These are phyloP conservation scores for Volvox reticuliferus DNA, from an alignment of 139 green algal species.

Conservation along the genomic window DNA sequence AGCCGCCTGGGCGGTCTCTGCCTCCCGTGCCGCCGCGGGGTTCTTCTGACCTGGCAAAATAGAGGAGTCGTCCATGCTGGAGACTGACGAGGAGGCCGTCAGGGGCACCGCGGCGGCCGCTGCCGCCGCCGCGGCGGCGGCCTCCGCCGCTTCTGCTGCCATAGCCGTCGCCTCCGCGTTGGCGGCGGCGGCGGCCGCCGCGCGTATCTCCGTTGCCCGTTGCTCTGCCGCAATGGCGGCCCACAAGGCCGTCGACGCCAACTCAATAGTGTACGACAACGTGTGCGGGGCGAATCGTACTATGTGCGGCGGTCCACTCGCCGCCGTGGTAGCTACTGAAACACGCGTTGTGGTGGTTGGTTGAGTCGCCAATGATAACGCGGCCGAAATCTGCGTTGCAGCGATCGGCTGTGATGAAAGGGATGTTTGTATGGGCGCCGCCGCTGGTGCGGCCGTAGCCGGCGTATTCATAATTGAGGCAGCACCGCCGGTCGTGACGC, in stretches of 20 bases:
- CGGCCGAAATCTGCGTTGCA: background rate
- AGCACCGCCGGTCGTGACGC: background rate
- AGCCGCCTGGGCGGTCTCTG: background rate
- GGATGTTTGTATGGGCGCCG: background rate
- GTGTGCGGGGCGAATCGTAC: conserved; percentile 14
- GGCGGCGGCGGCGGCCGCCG: background rate
- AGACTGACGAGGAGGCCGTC: background rate
- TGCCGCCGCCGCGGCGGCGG: background rate
- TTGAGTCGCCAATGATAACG: background rate
- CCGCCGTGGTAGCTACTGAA: background rate
- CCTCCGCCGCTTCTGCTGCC: background rate
- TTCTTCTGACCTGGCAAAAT: background rate
- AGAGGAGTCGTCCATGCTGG: background rate
- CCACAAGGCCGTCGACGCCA: conserved; percentile 32
- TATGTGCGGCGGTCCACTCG: background rate
- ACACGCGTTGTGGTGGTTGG: no score
- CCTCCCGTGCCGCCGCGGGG: background rate
- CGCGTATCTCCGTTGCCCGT: background rate
- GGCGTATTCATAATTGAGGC: background rate
- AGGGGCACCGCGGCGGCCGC: background rate
- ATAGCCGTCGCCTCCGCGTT: background rate
- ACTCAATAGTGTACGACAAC: conserved; percentile 39
- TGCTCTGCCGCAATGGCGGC: conserved; percentile 21
- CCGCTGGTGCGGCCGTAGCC: background rate
- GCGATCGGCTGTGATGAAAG: no score